Conservation (phyloP, 1,284 basidiomycete species). For the Ganoderma lucidum region DNA sequence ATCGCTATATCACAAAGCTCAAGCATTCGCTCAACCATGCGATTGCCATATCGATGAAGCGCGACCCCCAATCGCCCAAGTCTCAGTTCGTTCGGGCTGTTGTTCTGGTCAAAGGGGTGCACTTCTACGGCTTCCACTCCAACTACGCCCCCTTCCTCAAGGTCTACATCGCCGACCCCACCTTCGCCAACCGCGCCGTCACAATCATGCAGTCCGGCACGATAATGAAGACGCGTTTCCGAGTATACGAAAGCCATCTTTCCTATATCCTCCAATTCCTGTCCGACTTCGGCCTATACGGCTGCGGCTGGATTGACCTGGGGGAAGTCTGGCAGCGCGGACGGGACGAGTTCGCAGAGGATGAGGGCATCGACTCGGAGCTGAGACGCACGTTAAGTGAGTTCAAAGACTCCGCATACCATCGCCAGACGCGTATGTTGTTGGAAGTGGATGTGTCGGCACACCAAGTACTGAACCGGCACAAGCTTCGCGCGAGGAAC, state of each 20-base stretch:
- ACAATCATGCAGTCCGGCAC: slow-evolving; percentile 84
- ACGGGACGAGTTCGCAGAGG: slow-evolving; percentile 35
- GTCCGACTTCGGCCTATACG: slow-evolving; percentile 95
- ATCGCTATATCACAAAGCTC: slow-evolving; percentile 70
- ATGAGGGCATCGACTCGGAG: slow-evolving; percentile 13
- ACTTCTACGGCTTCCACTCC: slow-evolving; percentile 95
- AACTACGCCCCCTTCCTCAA: slow-evolving; percentile 92
- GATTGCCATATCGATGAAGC: slow-evolving; percentile 75
- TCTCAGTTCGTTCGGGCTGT: slow-evolving; percentile 76
- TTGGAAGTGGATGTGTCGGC: slow-evolving; percentile 89
- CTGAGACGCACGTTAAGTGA: slow-evolving; percentile 6
- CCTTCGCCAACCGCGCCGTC: slow-evolving; percentile 70
- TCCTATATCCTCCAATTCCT: slow-evolving; percentile 93
- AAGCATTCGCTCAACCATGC: slow-evolving; percentile 81
- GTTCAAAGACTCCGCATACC: slow-evolving; percentile 59
- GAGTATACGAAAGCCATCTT: slow-evolving; percentile 91
- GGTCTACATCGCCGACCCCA: slow-evolving; percentile 81
- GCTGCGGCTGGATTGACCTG: slow-evolving; percentile 90
- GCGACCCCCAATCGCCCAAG: slow-evolving; percentile 61
- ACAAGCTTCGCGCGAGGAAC: slow-evolving; percentile 68
- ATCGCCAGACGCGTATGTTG: slow-evolving; percentile 74
- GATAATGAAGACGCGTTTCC: slow-evolving; percentile 81
- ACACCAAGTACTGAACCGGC: slow-evolving; percentile 88
- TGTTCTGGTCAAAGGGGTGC: slow-evolving; percentile 91
- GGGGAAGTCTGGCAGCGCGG: slow-evolving; percentile 66